phyloP scores from a whole-genome alignment of 139 green algal genomes.

The Auxenochlorella pyrenoidosa region DNA sequence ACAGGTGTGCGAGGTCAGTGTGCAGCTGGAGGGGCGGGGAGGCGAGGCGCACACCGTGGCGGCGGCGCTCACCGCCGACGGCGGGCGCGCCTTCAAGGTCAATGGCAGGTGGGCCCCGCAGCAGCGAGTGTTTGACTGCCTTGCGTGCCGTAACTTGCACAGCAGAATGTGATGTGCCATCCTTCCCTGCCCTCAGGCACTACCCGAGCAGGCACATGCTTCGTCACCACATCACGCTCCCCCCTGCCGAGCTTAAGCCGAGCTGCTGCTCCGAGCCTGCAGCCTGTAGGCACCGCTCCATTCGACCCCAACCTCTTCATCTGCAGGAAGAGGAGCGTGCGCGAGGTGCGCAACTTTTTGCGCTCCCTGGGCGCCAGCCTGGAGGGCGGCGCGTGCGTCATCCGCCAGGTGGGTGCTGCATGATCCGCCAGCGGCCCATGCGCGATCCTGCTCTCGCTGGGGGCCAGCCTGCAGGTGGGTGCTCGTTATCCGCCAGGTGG shows the following conservation, averaged over 20 bases:
- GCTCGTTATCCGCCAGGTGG: slow-evolving; percentile 54
- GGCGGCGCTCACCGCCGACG: slow-evolving; percentile 50
- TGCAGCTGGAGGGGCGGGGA: background rate
- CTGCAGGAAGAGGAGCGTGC: background rate
- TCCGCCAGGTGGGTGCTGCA: slow-evolving; percentile 52
- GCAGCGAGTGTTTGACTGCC: background rate
- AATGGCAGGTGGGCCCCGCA: slow-evolving; percentile 22
- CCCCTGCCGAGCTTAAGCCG: no score
- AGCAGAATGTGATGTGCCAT: background rate
- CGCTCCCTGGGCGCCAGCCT: slow-evolving; percentile 33
- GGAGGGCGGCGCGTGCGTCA: slow-evolving; percentile 40
- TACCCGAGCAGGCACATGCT: no score
- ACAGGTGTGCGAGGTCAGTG: slow-evolving; percentile 52
- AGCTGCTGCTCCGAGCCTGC: no score
- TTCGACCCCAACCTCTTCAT: no score
- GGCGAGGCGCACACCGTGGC: slow-evolving; percentile 32
- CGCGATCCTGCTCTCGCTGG: slow-evolving; percentile 30
- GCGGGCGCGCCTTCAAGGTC: slow-evolving; percentile 48
- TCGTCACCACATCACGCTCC: no score
- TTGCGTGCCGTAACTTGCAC: background rate
- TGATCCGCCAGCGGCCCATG: no score
- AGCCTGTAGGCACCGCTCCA: no score
- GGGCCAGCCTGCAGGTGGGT: slow-evolving; percentile 43
- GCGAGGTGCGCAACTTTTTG: slow-evolving; percentile 52
- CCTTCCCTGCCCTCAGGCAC: background rate